Percentiles rank a stretch among this genome's conserved stretches.
phyloP scores from a whole-genome alignment of 106 monocot genomes.

The Dendrobium catenatum region DNA sequence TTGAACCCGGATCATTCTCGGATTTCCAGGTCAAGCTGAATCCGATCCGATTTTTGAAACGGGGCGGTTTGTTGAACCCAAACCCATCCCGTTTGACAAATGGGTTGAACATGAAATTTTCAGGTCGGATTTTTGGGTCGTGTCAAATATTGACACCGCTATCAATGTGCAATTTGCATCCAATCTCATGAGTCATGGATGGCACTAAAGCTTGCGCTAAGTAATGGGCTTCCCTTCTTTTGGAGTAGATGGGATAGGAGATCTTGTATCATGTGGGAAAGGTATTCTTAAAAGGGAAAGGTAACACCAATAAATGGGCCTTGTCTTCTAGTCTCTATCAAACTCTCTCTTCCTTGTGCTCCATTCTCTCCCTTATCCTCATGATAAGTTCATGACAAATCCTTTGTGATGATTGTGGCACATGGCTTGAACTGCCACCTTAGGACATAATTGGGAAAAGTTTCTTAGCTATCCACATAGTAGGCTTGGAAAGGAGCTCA shows the following conservation, averaged over 20 bases:
- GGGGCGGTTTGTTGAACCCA: no score
- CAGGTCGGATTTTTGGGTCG: no score
- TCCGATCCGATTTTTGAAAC: no score
- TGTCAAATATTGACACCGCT: no score
- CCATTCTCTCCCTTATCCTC: background rate
- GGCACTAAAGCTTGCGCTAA: background rate
- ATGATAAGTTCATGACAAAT: background rate
- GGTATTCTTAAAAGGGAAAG: background rate
- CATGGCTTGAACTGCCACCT: background rate
- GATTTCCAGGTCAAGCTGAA: no score
- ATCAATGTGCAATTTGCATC: background rate
- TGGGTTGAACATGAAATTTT: no score
- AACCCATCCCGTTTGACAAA: no score
- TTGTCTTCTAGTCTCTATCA: background rate
- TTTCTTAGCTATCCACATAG: background rate
- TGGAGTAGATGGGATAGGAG: no score
- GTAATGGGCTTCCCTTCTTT: background rate
- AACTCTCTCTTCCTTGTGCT: background rate
- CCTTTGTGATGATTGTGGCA: background rate
- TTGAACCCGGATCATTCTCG: no score
- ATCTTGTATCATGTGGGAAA: background rate
- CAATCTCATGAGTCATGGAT: background rate
- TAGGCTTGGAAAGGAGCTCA: no score
- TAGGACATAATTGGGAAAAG: background rate
- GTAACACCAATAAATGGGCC: background rate